Evolutionary conservation across 2,329 filamentous ascomycete genomes (phyloP).

Genomic region (Verticillium klebahnii): DNA sequence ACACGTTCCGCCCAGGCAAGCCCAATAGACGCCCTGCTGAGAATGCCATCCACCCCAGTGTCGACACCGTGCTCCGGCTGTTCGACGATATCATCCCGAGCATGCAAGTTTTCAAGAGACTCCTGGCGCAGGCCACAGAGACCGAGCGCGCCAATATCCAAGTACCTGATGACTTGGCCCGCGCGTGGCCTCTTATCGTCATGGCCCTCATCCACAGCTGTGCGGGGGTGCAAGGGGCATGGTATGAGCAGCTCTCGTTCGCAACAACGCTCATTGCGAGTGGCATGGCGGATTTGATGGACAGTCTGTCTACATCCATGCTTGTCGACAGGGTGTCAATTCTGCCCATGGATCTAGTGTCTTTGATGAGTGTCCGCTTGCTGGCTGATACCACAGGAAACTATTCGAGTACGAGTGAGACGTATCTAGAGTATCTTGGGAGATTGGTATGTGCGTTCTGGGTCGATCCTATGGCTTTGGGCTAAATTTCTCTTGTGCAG

Average conservation of each 20-base stretch:
- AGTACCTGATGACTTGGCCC: constrained; percentile 30
- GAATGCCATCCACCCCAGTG: not conserved
- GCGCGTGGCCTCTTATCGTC: constrained; percentile 37
- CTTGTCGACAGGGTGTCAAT: constrained; percentile 32
- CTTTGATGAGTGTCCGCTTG: constrained; percentile 32
- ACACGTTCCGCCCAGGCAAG: constrained; percentile 10
- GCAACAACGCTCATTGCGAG: constrained; percentile 23
- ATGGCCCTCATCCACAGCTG: constrained; percentile 25
- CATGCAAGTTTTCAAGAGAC: not conserved
- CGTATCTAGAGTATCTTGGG: constrained; percentile 37
- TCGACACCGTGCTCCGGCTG: not conserved
- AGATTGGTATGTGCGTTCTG: constrained; percentile 27
- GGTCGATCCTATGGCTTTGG: constrained; percentile 1
- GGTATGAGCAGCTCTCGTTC: constrained; percentile 23
- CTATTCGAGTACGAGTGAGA: constrained; percentile 32
- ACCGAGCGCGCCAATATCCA: constrained; percentile 22
- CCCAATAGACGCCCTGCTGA: not conserved
- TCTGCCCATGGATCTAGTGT: constrained; percentile 36
- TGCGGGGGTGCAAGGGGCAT: constrained; percentile 15
- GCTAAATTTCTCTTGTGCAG: constrained; percentile 17
- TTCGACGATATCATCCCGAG: not conserved
- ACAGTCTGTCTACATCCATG: constrained; percentile 21
- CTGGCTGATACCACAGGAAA: constrained; percentile 32
- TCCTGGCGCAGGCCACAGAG: constrained; percentile 10
- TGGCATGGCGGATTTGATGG: constrained; percentile 32